Base-by-base conservation (phyloP, 108 stramenopile genomes). In the Nitzschia palea region DNA sequence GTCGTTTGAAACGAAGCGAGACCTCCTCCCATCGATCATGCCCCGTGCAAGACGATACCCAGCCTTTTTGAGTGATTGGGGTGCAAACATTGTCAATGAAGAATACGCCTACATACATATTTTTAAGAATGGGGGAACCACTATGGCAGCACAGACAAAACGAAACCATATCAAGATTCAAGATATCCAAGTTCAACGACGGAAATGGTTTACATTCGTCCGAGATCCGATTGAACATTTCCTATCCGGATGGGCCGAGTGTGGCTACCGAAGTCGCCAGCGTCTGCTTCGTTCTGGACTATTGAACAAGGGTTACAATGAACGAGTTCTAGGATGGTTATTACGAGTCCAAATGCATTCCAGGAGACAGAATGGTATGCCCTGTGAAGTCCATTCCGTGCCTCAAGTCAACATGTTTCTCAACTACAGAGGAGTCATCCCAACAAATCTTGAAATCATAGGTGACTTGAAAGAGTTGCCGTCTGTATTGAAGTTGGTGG, bases 331-430 rank as follows among this genome's bases (percentile, higher is more conserved):
- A 48, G n/a, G 4, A 20, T 48, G 47, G 47, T 48, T 48, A 18
- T 20, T n/a, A 20, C 9, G 47, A 4, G n/a, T 18, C 4, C 47
- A 20, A 5, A 48, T 18, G 15, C n/a, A 48, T 48, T 12, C 47
- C 4, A 12, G n/a, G 5, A 18, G n/a, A 4, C 4, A 12, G 17
- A 48, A 20, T 20, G 37, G 37, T 6, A 20, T 12, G 22, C 4
- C n/a, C 3, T 71, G 70, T 26, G 53, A 23, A 8, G 22, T 48
- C 34, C 71, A 73, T 57, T 73, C 71, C 18, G 18, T 73, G 4
- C 71, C 71, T 26, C 71, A 73, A 66, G 64, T 53, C 65, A 73
- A 59, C 44, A 57, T 43, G 36, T 28, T 73, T 4, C 17, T 42
- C 4, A 22, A 54, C n/a, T 3, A 27, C 9, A 51, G 58, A 20